A percentile compares a stretch with the other conserved stretches of the same genome.
Conservation (phyloP, 2,329 filamentous ascomycete species). For the Microcera coccophila region DNA sequence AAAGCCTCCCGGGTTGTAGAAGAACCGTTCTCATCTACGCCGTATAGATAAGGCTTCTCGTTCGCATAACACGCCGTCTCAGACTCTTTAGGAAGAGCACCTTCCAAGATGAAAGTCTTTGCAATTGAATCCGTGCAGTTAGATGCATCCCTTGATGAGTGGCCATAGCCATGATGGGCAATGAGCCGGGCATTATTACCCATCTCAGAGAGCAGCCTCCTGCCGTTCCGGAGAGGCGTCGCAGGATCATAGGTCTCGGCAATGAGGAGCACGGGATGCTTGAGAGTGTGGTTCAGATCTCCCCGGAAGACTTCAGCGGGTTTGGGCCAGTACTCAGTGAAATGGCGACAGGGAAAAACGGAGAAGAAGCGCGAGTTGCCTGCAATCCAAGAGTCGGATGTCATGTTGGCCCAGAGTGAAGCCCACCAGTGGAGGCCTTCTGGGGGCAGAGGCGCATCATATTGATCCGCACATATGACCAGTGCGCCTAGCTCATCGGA, state of each 20-base stretch:
- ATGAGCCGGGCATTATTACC: constrained; percentile 46
- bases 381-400: constrained; percentile 41
- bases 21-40: constrained; percentile 15
- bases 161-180: constrained; percentile 48
- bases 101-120: constrained; percentile 39
- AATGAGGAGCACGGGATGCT: constrained; percentile 43
- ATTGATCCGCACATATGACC: constrained; percentile 46
- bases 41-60: constrained; percentile 46
- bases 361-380: constrained; percentile 45
- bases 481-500: constrained; percentile 38
- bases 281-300: constrained; percentile 41
- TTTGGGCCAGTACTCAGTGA: constrained; percentile 41
- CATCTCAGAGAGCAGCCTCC: constrained; percentile 43
- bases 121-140: constrained; percentile 42
- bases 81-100: constrained; percentile 36
- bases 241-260: constrained; percentile 49
- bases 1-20: constrained; percentile 1
- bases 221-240: constrained; percentile 46
- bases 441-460: constrained; percentile 39
- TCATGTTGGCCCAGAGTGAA: constrained; percentile 46
- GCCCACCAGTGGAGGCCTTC: constrained; percentile 44
- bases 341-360: constrained; percentile 47
- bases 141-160: constrained; percentile 43
- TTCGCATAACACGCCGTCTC: constrained; percentile 47
- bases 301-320: constrained; percentile 47